These are phyloP conservation scores for Aurifilum marmelostoma DNA, from an alignment of 2,329 filamentous ascomycete species.

Conservation along the genomic window DNA sequence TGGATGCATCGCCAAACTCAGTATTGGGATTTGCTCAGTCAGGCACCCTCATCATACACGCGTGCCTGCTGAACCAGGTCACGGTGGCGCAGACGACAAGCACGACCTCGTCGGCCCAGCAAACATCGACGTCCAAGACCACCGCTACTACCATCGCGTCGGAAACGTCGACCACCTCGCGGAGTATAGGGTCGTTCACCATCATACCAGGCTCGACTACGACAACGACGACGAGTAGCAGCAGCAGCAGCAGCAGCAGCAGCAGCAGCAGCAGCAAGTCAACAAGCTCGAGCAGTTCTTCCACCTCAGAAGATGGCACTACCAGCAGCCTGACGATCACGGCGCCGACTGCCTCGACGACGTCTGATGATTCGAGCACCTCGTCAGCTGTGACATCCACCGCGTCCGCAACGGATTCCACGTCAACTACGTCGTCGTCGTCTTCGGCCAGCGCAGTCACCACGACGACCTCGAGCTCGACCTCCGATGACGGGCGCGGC, in stretches of 20 bases:
- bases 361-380: conserved; percentile 1
- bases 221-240: background rate
- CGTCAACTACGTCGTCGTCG: conserved; percentile 1
- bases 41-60: conserved; percentile 14
- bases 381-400: background rate
- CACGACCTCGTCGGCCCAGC: conserved; percentile 8
- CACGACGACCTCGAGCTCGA: background rate
- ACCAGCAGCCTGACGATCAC: conserved; percentile 14
- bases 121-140: conserved; percentile 3
- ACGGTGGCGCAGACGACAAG: conserved; percentile 21
- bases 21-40: conserved; percentile 39
- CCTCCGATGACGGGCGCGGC: conserved; percentile 16
- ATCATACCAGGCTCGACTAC: conserved; percentile 14
- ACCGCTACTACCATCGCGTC: conserved; percentile 10
- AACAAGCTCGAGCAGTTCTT: background rate
- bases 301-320: background rate
- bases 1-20: conserved; percentile 52
- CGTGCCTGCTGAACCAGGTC: conserved; percentile 19
- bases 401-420: background rate
- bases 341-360: conserved; percentile 9
- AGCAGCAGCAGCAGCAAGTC: background rate
- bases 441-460: background rate
- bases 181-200: conserved; percentile 16
- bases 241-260: no score
- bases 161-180: conserved; percentile 11